Percentiles rank a stretch among this genome's conserved stretches.
Conservation (phyloP, 1,284 basidiomycete species). For the Volvariella surrecta region DNA sequence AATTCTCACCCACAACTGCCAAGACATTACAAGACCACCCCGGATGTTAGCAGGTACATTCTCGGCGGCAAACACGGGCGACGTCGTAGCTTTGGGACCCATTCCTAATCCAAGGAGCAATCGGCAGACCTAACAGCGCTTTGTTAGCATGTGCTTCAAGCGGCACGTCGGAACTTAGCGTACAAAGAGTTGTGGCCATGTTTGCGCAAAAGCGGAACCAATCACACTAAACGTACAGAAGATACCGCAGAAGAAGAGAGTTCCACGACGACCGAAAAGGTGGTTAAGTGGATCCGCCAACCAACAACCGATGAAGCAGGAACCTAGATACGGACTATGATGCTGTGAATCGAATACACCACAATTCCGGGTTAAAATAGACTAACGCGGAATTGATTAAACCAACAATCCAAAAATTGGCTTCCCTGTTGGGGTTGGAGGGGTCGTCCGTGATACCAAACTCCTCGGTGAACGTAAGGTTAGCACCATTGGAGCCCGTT, state of each 20-base stretch:
- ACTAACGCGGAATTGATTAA: conserved; percentile 35
- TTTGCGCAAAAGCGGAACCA: conserved; percentile 45
- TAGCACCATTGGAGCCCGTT: conserved; percentile 56
- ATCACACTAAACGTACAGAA: conserved; percentile 55
- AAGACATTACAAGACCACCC: conserved; percentile 65
- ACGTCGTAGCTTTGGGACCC: conserved; percentile 58
- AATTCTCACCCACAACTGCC: conserved; percentile 47
- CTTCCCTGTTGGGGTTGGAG: conserved; percentile 19
- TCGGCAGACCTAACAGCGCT: conserved; percentile 32
- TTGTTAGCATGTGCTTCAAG: background rate
- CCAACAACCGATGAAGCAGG: conserved; percentile 35
- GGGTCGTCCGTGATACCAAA: conserved; percentile 31
- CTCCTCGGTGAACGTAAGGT: conserved; percentile 52
- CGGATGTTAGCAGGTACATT: conserved; percentile 55
- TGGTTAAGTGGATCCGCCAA: conserved; percentile 40
- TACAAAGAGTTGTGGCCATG: conserved; percentile 42
- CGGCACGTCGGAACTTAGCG: conserved; percentile 8
- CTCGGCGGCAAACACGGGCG: conserved; percentile 53
- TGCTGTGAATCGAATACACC: too few relatives aligned
- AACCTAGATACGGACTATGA: conserved; percentile 32
- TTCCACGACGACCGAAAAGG: conserved; percentile 56
- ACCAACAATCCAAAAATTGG: conserved; percentile 39
- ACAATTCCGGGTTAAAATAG: background rate
- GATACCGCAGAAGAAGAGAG: conserved; percentile 58
- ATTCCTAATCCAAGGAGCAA: conserved; percentile 61